These are phyloP conservation scores for Lasiodiplodia theobromae DNA, from an alignment of 2,329 filamentous ascomycete species.

Conservation along the genomic window DNA sequence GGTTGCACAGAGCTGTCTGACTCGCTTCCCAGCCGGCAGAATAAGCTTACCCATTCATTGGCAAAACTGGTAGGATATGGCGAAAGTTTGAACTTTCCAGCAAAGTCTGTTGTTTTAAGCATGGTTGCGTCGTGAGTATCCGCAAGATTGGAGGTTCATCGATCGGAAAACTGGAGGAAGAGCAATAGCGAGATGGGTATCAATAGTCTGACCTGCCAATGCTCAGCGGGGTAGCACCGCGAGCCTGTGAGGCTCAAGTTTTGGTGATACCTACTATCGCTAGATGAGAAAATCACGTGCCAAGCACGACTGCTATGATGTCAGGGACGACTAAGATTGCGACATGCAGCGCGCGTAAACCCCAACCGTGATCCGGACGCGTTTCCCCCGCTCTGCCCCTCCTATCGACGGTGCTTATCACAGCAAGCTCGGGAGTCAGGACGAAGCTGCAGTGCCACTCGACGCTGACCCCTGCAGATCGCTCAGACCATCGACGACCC, in stretches of 20 bases:
- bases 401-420: background rate
- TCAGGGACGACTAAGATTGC: constrained; percentile 24
- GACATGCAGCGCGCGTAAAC: constrained; percentile 7
- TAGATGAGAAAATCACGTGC: constrained; percentile 18
- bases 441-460: background rate
- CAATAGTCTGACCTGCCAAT: no score
- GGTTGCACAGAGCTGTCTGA: constrained; percentile 1
- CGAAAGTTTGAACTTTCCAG: background rate
- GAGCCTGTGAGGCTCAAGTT: no score
- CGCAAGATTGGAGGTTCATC: background rate
- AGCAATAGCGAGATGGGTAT: no score
- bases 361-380: constrained; percentile 7
- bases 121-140: no score
- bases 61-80: constrained; percentile 11
- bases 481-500: background rate
- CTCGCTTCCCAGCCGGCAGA: background rate
- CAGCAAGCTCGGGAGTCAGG: background rate
- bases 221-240: no score
- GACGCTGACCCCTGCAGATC: background rate
- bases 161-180: no score
- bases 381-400: constrained; percentile 10
- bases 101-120: background rate
- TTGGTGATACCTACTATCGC: background rate
- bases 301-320: background rate
- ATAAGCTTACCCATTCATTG: background rate